phyloP scores from a whole-genome alignment of 257 asterid genomes.

The Haberlea rhodopensis region DNA sequence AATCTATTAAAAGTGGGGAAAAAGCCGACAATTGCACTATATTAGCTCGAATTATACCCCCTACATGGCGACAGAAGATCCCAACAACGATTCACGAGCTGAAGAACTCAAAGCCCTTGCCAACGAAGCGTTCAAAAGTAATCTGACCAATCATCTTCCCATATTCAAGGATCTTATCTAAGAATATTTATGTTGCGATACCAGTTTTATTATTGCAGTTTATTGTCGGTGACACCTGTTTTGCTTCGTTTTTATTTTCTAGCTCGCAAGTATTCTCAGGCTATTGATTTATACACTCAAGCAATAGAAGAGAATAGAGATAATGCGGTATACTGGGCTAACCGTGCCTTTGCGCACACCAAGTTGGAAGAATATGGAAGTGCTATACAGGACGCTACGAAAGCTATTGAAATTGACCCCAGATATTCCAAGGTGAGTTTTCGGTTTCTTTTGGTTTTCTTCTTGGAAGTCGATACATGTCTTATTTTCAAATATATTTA shows the following conservation, averaged over 20 bases:
- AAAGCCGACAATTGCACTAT: constrained; percentile 11
- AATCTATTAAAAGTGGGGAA: background rate
- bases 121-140: constrained; percentile 97
- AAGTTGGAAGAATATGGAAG: constrained; percentile 98
- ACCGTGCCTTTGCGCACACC: constrained; percentile 93
- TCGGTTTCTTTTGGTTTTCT: constrained; percentile 12
- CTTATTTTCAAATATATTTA: constrained; percentile 1
- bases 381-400: constrained; percentile 85
- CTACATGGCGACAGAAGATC: constrained; percentile 67
- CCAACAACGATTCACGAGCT: constrained; percentile 49
- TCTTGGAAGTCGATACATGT: background rate
- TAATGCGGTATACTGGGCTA: constrained; percentile 96
- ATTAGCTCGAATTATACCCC: constrained; percentile 49
- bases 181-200: background rate
- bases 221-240: background rate
- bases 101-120: constrained; percentile 80
- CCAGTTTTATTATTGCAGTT: background rate
- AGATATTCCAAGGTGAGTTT: constrained; percentile 73
- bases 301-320: constrained; percentile 67
- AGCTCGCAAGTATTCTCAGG: constrained; percentile 86
- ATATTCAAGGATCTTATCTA: background rate
- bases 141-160: background rate
- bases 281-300: constrained; percentile 88
- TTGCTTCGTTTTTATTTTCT: constrained; percentile 28
- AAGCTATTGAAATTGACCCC: constrained; percentile 82